Percentiles rank a stretch among this genome's conserved stretches.
These are phyloP conservation scores for Penicillium longicatenatum DNA, from an alignment of 495 filamentous ascomycete genomes.

Conservation along the genomic window DNA sequence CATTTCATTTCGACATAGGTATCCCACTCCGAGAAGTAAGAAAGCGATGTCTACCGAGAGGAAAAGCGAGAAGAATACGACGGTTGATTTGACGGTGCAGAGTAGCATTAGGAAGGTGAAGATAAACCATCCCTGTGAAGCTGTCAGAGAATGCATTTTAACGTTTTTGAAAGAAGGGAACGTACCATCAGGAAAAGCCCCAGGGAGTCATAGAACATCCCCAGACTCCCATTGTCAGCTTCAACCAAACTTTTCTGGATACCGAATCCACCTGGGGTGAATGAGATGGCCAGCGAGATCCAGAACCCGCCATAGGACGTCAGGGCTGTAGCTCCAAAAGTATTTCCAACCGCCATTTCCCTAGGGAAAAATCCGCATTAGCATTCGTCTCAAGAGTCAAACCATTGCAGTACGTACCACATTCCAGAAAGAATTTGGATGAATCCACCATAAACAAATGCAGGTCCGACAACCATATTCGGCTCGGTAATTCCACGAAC, in stretches of 20 bases:
- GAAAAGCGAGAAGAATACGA: conserved; percentile 91
- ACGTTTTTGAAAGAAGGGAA: not conserved
- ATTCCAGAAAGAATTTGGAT: conserved; percentile 77
- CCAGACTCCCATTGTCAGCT: conserved; percentile 44
- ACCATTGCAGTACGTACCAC: conserved; percentile 71
- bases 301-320: conserved; percentile 96
- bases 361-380: conserved; percentile 37
- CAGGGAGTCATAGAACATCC: conserved; percentile 63
- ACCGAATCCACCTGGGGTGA: conserved; percentile 71
- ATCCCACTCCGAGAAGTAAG: conserved; percentile 70
- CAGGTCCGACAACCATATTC: conserved; percentile 62
- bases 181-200: conserved; percentile 75
- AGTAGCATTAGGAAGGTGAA: conserved; percentile 82
- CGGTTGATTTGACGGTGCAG: conserved; percentile 84
- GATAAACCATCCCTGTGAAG: conserved; percentile 75
- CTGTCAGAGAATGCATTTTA: too few species aligned
- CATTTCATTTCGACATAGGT: conserved; percentile 51
- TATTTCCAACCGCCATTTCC: conserved; percentile 95
- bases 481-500: conserved; percentile 55
- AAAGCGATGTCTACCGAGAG: conserved; percentile 83
- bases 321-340: conserved; percentile 92
- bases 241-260: conserved; percentile 46
- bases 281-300: conserved; percentile 80
- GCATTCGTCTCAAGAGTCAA: not conserved
- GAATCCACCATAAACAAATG: conserved; percentile 74